phyloP scores from a whole-genome alignment of 2,329 filamentous ascomycete species.

The Aspergillus ruber region DNA sequence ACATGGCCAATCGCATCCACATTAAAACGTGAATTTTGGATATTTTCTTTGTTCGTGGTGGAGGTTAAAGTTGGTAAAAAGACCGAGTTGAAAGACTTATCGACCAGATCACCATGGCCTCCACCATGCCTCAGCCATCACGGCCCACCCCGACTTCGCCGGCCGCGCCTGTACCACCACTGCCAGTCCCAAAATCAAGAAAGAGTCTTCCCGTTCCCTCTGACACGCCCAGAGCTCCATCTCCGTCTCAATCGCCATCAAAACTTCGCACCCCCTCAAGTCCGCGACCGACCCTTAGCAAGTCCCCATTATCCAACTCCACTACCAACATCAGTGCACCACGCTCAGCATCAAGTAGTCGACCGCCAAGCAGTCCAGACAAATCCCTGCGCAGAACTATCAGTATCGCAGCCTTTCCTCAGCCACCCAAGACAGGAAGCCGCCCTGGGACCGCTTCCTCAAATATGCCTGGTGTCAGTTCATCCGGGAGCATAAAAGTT shows the following conservation, averaged over 20 bases:
- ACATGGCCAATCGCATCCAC: not conserved
- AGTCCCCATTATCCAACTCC: conserved; percentile 44
- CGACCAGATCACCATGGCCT: conserved; percentile 15
- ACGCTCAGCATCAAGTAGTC: conserved; percentile 51
- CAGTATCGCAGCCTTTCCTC: conserved; percentile 90
- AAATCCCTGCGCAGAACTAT: conserved; percentile 78
- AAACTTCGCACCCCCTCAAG: conserved; percentile 57
- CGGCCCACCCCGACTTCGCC: conserved; percentile 59
- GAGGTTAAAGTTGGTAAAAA: no score
- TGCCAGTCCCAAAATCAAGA: conserved; percentile 67
- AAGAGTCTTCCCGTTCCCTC: conserved; percentile 53
- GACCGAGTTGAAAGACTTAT: not conserved
- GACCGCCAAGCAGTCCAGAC: conserved; percentile 47
- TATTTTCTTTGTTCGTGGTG: not conserved
- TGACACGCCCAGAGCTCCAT: conserved; percentile 39
- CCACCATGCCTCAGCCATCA: conserved; percentile 58
- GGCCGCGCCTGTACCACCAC: conserved; percentile 63
- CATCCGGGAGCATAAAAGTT: conserved; percentile 37
- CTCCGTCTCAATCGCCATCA: conserved; percentile 41
- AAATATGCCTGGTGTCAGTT: conserved; percentile 24
- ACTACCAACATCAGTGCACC: conserved; percentile 52
- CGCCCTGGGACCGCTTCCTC: conserved; percentile 56
- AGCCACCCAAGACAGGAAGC: conserved; percentile 67
- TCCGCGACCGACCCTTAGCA: conserved; percentile 45
- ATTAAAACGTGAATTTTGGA: not conserved